Base-by-base conservation (phyloP, 2,329 filamentous ascomycete species). In the Pyricularia sp. region DNA sequence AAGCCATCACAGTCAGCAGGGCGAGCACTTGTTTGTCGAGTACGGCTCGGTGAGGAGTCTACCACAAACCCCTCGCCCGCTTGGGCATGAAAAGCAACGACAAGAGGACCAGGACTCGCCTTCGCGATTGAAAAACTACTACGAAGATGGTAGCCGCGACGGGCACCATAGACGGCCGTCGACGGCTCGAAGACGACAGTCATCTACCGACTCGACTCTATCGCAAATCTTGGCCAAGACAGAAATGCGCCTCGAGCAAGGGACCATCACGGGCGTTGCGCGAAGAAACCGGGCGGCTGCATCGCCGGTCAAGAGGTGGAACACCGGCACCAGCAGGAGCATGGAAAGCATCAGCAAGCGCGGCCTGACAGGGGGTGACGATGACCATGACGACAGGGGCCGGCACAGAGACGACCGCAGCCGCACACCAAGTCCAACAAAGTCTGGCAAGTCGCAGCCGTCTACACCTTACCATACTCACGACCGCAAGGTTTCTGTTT, bases 211-310 rank as follows among this genome's bases (percentile, higher is more conserved):
- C 67, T 76, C 78, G 12, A 81, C 81, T 1, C 70, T 85, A 30
- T 75, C 78, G 1, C 75, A 80, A 66, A 85, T 85, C 31, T 73
- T 85, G 35, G 76, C 76, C 59, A 81, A 77, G 40, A 85, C 82
- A 1, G 83, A 84, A 30, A 74, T 79, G 72, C 75, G 82, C 10
- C 75, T 85, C 16, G 65, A 64, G 65, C 68, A 66, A 57, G 71
- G 66, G 6, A 65, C 49, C 49, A 62, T 62, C 55, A 68, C 35
- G 33, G 64, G 44, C 24, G 60, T 70, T 49, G 40, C 66, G n/a
- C 53, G 57, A 44, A 64, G 67, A 35, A 75, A 75, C 69, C 74
- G 71, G 33, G 68, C 73, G 6, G 63, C 68, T 13, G 64, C 68
- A 49, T 72, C 74, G 5, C 72, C 74, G 0, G 65, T 62, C 2